Evolutionary conservation across 495 filamentous ascomycete genomes (phyloP).

Genomic region (Eremomyces bilateralis): DNA sequence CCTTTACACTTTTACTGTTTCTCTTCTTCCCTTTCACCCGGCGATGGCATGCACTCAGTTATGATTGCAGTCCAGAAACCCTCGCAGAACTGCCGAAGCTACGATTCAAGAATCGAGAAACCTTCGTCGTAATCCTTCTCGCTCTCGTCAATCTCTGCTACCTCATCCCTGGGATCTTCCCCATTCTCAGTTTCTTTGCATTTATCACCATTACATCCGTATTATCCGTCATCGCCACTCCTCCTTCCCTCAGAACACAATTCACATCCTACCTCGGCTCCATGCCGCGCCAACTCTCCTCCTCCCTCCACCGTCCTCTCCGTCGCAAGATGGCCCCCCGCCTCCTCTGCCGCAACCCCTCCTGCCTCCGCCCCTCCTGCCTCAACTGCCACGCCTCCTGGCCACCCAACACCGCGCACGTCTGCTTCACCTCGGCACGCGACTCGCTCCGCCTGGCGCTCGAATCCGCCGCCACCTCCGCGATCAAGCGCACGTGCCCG

Average conservation of each 20-base stretch:
- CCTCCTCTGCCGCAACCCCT: slow-evolving; percentile 51
- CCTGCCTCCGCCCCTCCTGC: slow-evolving; percentile 50
- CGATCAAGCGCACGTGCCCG: slow-evolving; percentile 89
- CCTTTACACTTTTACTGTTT: too few species aligned
- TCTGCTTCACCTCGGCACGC: slow-evolving; percentile 37
- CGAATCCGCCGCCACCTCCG: slow-evolving; percentile 75
- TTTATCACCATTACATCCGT: not conserved
- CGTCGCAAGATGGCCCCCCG: too few species aligned
- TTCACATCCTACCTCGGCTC: too few species aligned
- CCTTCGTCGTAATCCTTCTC: too few species aligned
- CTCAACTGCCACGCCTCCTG: slow-evolving; percentile 46
- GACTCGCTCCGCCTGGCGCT: slow-evolving; percentile 67
- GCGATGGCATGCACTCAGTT: too few species aligned
- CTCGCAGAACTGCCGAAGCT: too few species aligned
- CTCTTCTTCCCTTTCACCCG: too few species aligned
- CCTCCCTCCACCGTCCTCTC: slow-evolving; percentile 32
- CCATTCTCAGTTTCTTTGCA: not conserved
- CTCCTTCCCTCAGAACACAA: too few species aligned
- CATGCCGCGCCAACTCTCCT: too few species aligned
- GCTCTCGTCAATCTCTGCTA: slow-evolving; percentile 22
- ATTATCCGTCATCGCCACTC: slow-evolving; percentile 14
- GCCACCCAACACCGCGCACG: slow-evolving; percentile 45
- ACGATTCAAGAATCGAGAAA: too few species aligned
- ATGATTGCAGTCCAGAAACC: too few species aligned
- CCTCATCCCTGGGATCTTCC: slow-evolving; percentile 17